These are phyloP conservation scores for Priceomyces carsonii DNA, from an alignment of 805 yeast genomes.

Conservation along the genomic window DNA sequence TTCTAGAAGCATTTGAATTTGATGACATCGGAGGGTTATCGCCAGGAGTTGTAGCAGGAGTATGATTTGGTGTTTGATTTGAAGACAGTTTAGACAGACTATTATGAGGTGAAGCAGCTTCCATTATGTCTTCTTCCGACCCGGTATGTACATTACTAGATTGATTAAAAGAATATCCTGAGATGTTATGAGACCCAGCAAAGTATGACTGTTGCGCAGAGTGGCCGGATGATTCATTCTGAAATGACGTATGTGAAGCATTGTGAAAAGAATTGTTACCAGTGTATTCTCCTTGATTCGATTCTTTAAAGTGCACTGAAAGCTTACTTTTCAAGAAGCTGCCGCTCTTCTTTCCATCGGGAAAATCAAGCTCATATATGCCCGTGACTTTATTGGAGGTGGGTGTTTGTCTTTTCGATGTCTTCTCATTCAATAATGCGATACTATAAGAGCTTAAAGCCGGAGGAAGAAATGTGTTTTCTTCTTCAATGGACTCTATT, in stretches of 20 bases:
- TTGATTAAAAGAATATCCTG: slow-evolving; percentile 13
- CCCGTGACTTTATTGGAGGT: slow-evolving; percentile 23
- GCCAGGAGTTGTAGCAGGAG: slow-evolving; percentile 15
- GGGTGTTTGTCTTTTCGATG: slow-evolving; percentile 4
- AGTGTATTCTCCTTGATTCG: background rate
- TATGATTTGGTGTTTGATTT: slow-evolving; percentile 7
- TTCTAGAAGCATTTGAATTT: slow-evolving; percentile 7
- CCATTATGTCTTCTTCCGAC: slow-evolving; percentile 13
- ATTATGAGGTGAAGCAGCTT: slow-evolving; percentile 13
- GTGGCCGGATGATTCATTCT: slow-evolving; percentile 5
- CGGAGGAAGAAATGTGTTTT: slow-evolving; percentile 58
- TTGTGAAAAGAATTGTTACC: slow-evolving; percentile 1
- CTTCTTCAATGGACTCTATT: slow-evolving; percentile 27
- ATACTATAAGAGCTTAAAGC: slow-evolving; percentile 59
- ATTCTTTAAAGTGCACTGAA: slow-evolving; percentile 32
- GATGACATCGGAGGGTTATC: slow-evolving; percentile 7
- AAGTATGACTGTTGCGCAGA: slow-evolving; percentile 5
- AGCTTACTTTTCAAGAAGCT: slow-evolving; percentile 27
- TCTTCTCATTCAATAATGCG: slow-evolving; percentile 46
- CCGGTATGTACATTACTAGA: slow-evolving; percentile 12
- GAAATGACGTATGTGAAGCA: slow-evolving; percentile 1
- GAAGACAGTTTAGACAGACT: slow-evolving; percentile 11
- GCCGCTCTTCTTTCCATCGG: slow-evolving; percentile 17
- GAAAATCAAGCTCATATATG: slow-evolving; percentile 33
- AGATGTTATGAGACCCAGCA: too few species aligned